Evolutionary conservation across 2,329 filamentous ascomycete genomes (phyloP), one percentile per base, ranked within the genome.

Genomic region (Arthrobotrys sinensis): DNA sequence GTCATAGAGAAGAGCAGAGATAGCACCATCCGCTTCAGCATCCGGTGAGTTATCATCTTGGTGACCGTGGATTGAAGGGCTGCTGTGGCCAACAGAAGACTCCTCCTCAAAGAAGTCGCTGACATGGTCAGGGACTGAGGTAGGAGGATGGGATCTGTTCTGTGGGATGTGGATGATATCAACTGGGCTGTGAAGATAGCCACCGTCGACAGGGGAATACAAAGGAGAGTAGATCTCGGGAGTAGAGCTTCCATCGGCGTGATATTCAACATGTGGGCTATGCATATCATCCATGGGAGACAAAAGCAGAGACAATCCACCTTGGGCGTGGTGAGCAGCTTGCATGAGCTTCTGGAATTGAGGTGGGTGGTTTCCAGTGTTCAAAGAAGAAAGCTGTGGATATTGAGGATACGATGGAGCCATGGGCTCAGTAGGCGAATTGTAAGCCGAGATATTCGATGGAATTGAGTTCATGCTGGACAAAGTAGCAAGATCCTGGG

Each of bases 321-420:
- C 75, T 32, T 78, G 75, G 1, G 75, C 67, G 36, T 78, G 75
- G 60, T 78, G 75, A 16, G 75, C 75, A 68, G 75, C 75, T 60
- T 78, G 75, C 75, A 78, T 78, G 19, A 78, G 75, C 53, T 78
- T 78, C 62, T 78, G 75, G 53, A 78, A 78, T 48, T 78, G 75
- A 67, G 75, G 75, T 46, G 67, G 75, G 48, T 78, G 75, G 45
- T 72, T 78, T 36, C 67, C 67, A 68, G 67, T 66, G 34, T 55
- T 71, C 67, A 78, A 45, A 50, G 73, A 72, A 64, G 75, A 57
- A 11, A 78, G 52, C 46, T 78, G 75, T 16, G 67, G 75, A 50
- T 78, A 78, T 52, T 78, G 75, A 50, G 67, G 45, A 64, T 78
- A 78, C 10, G 70, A 69, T 64, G 75, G 75, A 57, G 71, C 67